A percentile compares a stretch with the other conserved stretches of the same genome.
Conservation (phyloP, 768 basidiomycete species). For the Pisolithus marmoratus region DNA sequence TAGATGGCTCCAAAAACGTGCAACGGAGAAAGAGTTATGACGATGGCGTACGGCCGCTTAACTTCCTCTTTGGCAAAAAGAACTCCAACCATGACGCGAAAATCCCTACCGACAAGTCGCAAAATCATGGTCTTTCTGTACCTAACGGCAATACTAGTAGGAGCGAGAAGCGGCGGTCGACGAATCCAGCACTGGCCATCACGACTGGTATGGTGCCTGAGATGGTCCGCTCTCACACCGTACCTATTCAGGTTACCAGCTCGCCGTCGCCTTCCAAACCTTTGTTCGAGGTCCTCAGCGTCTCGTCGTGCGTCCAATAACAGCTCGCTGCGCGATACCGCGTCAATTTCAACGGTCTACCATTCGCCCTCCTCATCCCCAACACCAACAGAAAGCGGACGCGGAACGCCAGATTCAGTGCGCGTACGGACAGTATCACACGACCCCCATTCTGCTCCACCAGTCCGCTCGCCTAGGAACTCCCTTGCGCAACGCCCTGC, state of each 20-base stretch:
- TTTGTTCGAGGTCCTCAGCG: slow-evolving; percentile 10
- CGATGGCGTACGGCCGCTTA: slow-evolving; percentile 36
- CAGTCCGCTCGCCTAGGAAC: background rate
- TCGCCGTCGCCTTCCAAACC: slow-evolving; percentile 16
- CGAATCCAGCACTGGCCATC: slow-evolving; percentile 46
- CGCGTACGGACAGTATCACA: slow-evolving; percentile 36
- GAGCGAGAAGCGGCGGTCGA: slow-evolving; percentile 46
- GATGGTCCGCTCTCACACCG: slow-evolving; percentile 27
- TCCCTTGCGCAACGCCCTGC: slow-evolving; percentile 16
- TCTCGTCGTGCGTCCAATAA: slow-evolving; percentile 18
- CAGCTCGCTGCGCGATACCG: slow-evolving; percentile 21
- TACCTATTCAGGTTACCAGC: slow-evolving; percentile 18
- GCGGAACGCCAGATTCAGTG: slow-evolving; percentile 35
- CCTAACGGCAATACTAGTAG: slow-evolving; percentile 28
- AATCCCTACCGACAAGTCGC: slow-evolving; percentile 4
- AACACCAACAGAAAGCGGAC: slow-evolving; percentile 24
- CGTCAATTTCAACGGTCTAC: slow-evolving; percentile 26
- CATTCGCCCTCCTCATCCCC: slow-evolving; percentile 37
- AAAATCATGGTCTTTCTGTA: slow-evolving; percentile 17
- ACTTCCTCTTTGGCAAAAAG: slow-evolving; percentile 25
- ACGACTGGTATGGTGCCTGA: slow-evolving; percentile 19
- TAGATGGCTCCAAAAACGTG: slow-evolving; percentile 5
- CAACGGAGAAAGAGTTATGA: slow-evolving; percentile 41
- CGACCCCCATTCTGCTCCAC: slow-evolving; percentile 11
- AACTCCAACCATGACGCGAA: slow-evolving; percentile 9